phyloP scores from a whole-genome alignment of 768 basidiomycete species.

The Lentinula raphanica region DNA sequence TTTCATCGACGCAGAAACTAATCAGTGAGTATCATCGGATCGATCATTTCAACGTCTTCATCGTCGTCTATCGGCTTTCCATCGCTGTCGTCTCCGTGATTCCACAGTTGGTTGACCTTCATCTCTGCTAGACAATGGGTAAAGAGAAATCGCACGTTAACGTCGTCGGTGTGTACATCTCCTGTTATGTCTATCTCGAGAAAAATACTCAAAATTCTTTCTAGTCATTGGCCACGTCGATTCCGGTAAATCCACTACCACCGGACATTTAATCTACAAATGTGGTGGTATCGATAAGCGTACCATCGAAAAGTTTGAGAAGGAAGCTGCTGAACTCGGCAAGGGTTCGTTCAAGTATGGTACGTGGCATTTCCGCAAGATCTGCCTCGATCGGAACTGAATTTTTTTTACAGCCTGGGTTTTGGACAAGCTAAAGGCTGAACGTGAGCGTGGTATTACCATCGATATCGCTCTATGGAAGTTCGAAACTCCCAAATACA shows the following conservation, averaged over 20 bases:
- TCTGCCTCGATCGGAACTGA: background rate
- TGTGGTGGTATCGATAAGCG: slow-evolving; percentile 99
- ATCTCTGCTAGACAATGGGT: slow-evolving; percentile 69
- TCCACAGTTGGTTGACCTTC: background rate
- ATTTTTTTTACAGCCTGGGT: slow-evolving; percentile 77
- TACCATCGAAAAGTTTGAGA: slow-evolving; percentile 99
- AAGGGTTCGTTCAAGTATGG: slow-evolving; percentile 99
- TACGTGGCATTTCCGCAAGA: slow-evolving; percentile 31
- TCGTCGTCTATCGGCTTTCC: background rate
- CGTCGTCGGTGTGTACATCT: slow-evolving; percentile 58
- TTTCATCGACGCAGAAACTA: background rate
- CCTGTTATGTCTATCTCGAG: slow-evolving; percentile 18
- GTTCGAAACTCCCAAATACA: slow-evolving; percentile 98
- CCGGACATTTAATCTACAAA: slow-evolving; percentile 99
- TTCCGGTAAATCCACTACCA: slow-evolving; percentile 99
- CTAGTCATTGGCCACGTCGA: slow-evolving; percentile 98
- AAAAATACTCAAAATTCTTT: slow-evolving; percentile 10
- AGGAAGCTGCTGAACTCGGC: slow-evolving; percentile 99
- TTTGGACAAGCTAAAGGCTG: slow-evolving; percentile 99
- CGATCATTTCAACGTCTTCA: background rate
- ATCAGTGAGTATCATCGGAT: background rate
- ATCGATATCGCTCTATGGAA: slow-evolving; percentile 99
- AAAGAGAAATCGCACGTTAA: slow-evolving; percentile 96
- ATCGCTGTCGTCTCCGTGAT: too few relatives aligned
- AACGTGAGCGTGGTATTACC: slow-evolving; percentile 99